A percentile compares a stretch with the other conserved stretches of the same genome.
These are phyloP conservation scores for Colletotrichum aenigma DNA, from an alignment of 2,329 filamentous ascomycete genomes.

Conservation along the genomic window DNA sequence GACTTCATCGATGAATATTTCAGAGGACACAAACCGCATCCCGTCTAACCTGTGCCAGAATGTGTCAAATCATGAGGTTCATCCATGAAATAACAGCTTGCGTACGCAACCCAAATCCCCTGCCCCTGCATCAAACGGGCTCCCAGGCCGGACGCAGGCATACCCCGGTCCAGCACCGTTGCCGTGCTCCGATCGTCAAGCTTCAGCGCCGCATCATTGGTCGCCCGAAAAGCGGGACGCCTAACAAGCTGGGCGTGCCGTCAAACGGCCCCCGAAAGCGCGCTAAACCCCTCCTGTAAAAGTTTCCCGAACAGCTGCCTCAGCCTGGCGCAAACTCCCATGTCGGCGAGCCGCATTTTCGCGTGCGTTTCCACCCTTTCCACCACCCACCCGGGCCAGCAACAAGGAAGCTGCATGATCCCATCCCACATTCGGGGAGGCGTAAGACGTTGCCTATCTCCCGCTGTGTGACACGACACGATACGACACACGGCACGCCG, in stretches of 20 bases:
- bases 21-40: background rate
- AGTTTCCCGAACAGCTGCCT: background rate
- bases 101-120: background rate
- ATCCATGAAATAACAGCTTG: background rate
- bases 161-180: background rate
- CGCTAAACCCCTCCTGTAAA: background rate
- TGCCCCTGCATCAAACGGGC: background rate
- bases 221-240: background rate
- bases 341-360: background rate
- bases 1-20: fast-evolving
- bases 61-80: background rate
- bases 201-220: background rate
- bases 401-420: constrained; percentile 9
- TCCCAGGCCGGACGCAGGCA: background rate
- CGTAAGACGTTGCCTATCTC: background rate
- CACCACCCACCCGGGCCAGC: background rate
- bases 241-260: background rate
- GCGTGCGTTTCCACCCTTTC: background rate
- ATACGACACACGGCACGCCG: background rate
- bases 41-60: background rate
- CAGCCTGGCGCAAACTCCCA: background rate
- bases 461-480: background rate
- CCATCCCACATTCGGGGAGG: background rate
- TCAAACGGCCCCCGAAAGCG: background rate
- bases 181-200: background rate